Evolutionary conservation across 2,329 filamentous ascomycete genomes (phyloP), one percentile per base, ranked within the genome.

Genomic region (Ophiostoma quercus): DNA sequence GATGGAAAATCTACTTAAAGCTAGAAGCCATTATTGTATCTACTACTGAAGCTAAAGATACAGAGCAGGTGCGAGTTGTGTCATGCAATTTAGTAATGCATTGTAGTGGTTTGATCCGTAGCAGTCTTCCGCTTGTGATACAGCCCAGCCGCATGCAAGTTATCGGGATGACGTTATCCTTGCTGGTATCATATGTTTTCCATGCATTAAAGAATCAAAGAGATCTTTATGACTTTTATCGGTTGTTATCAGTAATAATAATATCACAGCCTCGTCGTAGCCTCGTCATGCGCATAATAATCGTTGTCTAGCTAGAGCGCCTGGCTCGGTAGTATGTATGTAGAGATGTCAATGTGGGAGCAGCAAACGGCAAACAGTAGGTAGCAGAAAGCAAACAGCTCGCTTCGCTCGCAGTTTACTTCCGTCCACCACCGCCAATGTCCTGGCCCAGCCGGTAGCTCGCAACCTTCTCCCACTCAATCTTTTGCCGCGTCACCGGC

Each of bases 391-490:
- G 19, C 1, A 22, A 25, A 9, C 22, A 47, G 43, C 51, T 25
- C 16, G n/a, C 51, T 47, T 47, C 22, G 22, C 7, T 11, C 9
- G n/a, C n/a, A 12, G 47, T 11, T n/a, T 66, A 66, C 25, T 66
- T 66, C 12, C 65, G 11, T 34, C 62, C 62, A n/a, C 88, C 88
- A 67, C 90, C 89, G 22, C 89, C 88, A 79, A 92, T 92, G 77
- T 92, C 90, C 79, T 92, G 90, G 34, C 91, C 91, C 74, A 96
- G 83, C 72, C 92, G 85, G 82, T 99, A 99, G 75, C 92, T 93
- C 65, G 92, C 90, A 74, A 99, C 92, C 84, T 97, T 97, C 80
- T 99, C 94, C 95, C 95, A 99, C 81, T 99, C 95, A 75, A 99
- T 94, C 86, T 97, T 97, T 84, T 99, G 95, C 77, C 95, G 89